phyloP scores from a whole-genome alignment of 2,329 filamentous ascomycete genomes.

The Beauveria scarabaeidicola region DNA sequence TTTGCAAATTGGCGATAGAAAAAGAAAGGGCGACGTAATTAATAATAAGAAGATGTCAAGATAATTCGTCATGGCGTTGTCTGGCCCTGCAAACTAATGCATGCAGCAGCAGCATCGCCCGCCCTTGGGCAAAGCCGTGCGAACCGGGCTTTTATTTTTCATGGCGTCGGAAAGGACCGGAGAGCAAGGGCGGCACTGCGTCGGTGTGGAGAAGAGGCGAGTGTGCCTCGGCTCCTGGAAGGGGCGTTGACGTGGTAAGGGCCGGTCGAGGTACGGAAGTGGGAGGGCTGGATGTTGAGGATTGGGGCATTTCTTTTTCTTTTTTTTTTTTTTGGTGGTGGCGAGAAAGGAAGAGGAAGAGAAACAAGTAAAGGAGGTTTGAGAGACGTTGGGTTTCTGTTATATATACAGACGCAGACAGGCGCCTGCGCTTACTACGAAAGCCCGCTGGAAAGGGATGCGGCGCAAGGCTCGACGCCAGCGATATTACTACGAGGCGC shows the following conservation, averaged over 20 bases:
- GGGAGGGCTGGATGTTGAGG: background rate
- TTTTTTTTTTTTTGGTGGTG: background rate
- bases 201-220: background rate
- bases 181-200: background rate
- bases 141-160: background rate
- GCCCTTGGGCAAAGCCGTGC: background rate
- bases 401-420: background rate
- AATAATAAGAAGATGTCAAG: background rate
- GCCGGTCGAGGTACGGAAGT: background rate
- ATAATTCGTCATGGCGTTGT: background rate
- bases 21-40: constrained; percentile 6
- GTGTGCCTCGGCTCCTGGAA: constrained; percentile 11
- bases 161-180: constrained; percentile 9
- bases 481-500: constrained; percentile 6
- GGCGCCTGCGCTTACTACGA: background rate
- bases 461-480: too few species aligned
- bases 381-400: background rate
- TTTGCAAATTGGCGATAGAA: background rate
- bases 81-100: background rate
- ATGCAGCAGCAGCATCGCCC: background rate
- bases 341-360: background rate
- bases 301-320: background rate
- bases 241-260: background rate
- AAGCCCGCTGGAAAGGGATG: background rate
- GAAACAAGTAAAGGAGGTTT: background rate